Evolutionary conservation across 495 filamentous ascomycete genomes (phyloP).

Genomic region (Aspergillus sparsus): DNA sequence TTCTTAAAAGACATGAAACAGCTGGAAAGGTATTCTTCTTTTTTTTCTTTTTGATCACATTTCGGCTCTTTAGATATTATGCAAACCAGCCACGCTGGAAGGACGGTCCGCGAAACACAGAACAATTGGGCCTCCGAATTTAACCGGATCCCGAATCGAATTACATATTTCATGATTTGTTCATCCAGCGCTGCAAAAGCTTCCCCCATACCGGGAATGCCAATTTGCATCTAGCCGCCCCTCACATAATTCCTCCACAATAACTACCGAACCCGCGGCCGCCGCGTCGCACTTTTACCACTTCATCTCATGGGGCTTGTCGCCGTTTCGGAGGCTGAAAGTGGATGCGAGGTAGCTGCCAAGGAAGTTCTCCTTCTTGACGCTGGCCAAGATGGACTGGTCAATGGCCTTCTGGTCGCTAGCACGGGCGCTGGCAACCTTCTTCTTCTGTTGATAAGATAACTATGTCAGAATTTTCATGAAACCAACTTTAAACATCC

Average conservation of each 20-base stretch:
- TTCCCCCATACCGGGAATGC: conserved; percentile 28
- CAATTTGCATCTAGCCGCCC: conserved; percentile 47
- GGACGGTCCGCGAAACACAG: conserved; percentile 36
- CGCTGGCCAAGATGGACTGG: conserved; percentile 82
- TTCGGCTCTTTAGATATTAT: conserved; percentile 37
- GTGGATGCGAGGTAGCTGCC: conserved; percentile 83
- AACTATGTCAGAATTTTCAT: no score
- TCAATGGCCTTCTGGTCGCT: conserved; percentile 97
- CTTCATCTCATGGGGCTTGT: conserved; percentile 98
- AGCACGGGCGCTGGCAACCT: conserved; percentile 81
- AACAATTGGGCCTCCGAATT: conserved; percentile 42
- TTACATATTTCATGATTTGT: conserved; percentile 48
- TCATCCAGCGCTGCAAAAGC: conserved; percentile 34
- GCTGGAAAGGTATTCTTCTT: conserved; percentile 47
- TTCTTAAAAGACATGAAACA: conserved; percentile 34
- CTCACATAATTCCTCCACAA: conserved; percentile 47
- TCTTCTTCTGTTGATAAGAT: conserved; percentile 77
- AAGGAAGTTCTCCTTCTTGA: conserved; percentile 95
- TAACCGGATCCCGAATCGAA: conserved; percentile 42
- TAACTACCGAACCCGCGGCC: conserved; percentile 53
- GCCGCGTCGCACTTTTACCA: conserved; percentile 62
- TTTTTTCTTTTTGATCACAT: conserved; percentile 42
- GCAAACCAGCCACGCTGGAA: conserved; percentile 41
- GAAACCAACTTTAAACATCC: conserved; percentile 24
- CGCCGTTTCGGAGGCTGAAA: conserved; percentile 96